These are phyloP conservation scores for Fagopyrum tataricum DNA, from an alignment of 148 eudicot species.

Conservation along the genomic window DNA sequence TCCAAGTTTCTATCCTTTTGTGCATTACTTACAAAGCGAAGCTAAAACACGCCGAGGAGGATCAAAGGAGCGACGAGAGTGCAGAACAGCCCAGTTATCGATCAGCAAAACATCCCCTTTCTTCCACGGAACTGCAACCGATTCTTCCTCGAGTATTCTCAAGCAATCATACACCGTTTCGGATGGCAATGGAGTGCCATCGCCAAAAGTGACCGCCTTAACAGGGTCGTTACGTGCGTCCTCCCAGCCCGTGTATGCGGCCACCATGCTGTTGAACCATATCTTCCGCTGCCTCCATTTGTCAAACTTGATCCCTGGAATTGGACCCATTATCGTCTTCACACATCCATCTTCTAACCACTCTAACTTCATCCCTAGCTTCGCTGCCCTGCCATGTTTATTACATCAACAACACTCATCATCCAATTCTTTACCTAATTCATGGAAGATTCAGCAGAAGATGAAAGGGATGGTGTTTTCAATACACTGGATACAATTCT, in stretches of 20 bases:
- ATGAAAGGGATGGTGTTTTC: too few relatives aligned
- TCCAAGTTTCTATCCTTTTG: not conserved
- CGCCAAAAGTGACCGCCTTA: constrained; percentile 79
- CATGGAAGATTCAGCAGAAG: not conserved
- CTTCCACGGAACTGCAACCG: constrained; percentile 73
- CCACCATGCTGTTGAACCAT: constrained; percentile 94
- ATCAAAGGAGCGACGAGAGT: constrained; percentile 59
- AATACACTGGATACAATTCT: too few relatives aligned
- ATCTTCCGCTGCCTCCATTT: constrained; percentile 54
- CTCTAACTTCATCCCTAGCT: constrained; percentile 75
- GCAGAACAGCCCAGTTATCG: constrained; percentile 85
- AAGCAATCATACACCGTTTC: constrained; percentile 55
- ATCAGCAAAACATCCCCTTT: constrained; percentile 70
- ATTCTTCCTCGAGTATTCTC: constrained; percentile 65
- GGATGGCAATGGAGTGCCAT: constrained; percentile 67
- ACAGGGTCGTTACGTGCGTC: constrained; percentile 65
- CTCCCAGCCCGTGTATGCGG: constrained; percentile 73
- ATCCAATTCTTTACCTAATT: not conserved
- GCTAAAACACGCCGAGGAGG: constrained; percentile 85
- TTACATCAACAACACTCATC: not conserved
- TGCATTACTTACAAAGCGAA: constrained; percentile 62
- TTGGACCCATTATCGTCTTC: constrained; percentile 75
- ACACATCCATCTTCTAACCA: constrained; percentile 65
- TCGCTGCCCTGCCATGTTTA: constrained; percentile 52
- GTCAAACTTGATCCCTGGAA: constrained; percentile 62